A percentile compares a stretch with the other conserved stretches of the same genome.
Conservation (phyloP, 2,329 filamentous ascomycete species). For the Fusarium sp. region DNA sequence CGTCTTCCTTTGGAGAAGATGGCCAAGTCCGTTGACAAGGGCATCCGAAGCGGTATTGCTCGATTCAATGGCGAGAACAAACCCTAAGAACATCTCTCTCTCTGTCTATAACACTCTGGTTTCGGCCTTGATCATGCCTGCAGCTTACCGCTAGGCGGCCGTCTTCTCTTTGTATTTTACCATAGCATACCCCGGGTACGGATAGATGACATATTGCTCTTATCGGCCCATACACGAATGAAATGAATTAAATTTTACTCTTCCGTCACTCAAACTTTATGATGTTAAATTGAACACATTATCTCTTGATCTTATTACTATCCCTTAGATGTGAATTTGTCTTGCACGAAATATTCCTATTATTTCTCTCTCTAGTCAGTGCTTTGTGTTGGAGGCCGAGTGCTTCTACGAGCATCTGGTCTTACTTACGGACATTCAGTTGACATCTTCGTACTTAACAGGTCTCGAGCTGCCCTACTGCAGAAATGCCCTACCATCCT, state of each 20-base stretch:
- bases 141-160: neutral
- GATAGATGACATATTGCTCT: constrained; percentile 22
- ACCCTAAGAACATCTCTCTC: constrained; percentile 9
- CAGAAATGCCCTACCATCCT: neutral
- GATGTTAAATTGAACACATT: neutral
- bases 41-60: constrained; percentile 60
- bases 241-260: constrained; percentile 4
- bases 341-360: neutral
- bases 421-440: neutral
- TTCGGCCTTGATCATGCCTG: neutral
- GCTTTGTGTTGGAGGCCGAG: neutral
- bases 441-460: neutral
- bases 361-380: neutral
- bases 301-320: neutral
- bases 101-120: neutral
- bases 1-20: constrained; percentile 62
- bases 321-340: neutral
- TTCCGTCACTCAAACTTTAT: neutral
- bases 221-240: constrained; percentile 24
- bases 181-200: constrained; percentile 38
- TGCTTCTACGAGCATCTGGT: neutral
- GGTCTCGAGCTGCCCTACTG: neutral
- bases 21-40: constrained; percentile 59
- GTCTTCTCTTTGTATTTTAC: constrained; percentile 35
- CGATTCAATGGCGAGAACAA: constrained; percentile 50